Conservation (phyloP, 225 moss, liverwort and hornwort species). For the Bryum argenteum region DNA sequence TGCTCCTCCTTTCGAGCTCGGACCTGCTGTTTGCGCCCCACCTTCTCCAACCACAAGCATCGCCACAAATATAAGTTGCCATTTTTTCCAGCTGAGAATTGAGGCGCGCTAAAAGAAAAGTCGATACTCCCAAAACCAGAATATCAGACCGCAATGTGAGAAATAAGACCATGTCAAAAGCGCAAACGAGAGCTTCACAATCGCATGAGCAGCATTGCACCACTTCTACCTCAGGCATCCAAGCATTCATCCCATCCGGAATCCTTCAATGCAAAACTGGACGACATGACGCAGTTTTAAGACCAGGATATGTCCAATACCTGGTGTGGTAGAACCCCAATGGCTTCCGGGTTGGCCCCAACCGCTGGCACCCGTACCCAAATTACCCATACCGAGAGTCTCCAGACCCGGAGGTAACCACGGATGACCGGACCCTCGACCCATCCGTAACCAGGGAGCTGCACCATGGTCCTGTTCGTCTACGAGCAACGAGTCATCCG, state of each 20-base stretch:
- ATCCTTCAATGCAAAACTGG: background rate
- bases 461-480: slow-evolving; percentile 79
- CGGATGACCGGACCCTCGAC: slow-evolving; percentile 58
- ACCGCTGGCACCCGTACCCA: slow-evolving; percentile 63
- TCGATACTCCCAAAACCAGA: no score
- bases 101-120: background rate
- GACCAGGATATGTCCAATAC: slow-evolving; percentile 19
- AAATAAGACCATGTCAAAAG: background rate
- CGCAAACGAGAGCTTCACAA: background rate
- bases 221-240: background rate
- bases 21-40: slow-evolving; percentile 77
- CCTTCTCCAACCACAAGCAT: slow-evolving; percentile 41
- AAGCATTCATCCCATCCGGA: background rate
- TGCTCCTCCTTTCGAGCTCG: slow-evolving; percentile 86
- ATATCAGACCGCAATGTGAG: background rate
- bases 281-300: background rate
- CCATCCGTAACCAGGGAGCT: slow-evolving; percentile 69
- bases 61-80: slow-evolving; percentile 4
- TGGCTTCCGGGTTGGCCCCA: slow-evolving; percentile 69
- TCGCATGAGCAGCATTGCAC: background rate
- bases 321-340: slow-evolving; percentile 58
- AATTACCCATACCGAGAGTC: slow-evolving; percentile 46
- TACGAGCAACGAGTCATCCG: slow-evolving; percentile 80
- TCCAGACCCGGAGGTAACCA: slow-evolving; percentile 72
- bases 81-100: background rate